Percentiles rank a stretch among this genome's conserved stretches.
Evolutionary conservation across 179 eudicot species (phyloP).

Genomic region (Kewa caespitosa): DNA sequence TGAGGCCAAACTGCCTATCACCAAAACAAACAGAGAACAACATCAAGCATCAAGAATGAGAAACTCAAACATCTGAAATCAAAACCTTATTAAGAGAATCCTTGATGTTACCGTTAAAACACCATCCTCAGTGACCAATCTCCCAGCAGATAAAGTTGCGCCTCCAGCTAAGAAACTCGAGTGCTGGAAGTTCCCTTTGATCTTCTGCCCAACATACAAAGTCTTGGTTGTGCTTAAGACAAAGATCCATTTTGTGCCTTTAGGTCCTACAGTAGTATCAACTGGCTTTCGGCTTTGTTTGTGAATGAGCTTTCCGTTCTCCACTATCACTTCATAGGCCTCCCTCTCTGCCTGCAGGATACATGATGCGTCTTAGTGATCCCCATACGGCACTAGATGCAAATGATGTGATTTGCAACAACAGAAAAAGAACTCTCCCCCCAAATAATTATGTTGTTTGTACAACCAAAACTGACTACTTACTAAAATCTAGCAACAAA

Average conservation of each 20-base stretch:
- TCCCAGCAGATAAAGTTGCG: constrained; percentile 79
- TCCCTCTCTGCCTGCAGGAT: constrained; percentile 63
- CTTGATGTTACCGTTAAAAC: constrained; percentile 46
- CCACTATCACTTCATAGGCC: constrained; percentile 60
- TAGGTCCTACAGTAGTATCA: constrained; percentile 53
- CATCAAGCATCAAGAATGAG: background rate
- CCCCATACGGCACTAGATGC: too few species aligned
- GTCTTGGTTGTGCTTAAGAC: constrained; percentile 62
- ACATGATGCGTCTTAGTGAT: too few species aligned
- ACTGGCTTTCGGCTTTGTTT: constrained; percentile 43
- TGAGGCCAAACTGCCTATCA: constrained; percentile 90
- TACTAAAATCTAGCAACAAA: too few species aligned
- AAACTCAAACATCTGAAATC: background rate
- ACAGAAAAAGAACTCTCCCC: too few species aligned
- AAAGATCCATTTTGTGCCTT: constrained; percentile 79
- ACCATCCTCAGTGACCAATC: constrained; percentile 63
- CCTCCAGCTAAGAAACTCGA: constrained; percentile 93
- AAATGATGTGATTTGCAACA: too few species aligned
- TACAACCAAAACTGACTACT: too few species aligned
- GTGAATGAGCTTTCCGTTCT: constrained; percentile 54
- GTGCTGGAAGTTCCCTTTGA: constrained; percentile 78
- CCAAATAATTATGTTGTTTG: too few species aligned
- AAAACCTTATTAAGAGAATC: background rate
- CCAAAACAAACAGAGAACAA: background rate
- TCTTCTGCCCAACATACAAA: constrained; percentile 66